Evolutionary conservation across 768 basidiomycete species (phyloP), one percentile per base, ranked within the genome.

Genomic region (Tricholomella constricta): DNA sequence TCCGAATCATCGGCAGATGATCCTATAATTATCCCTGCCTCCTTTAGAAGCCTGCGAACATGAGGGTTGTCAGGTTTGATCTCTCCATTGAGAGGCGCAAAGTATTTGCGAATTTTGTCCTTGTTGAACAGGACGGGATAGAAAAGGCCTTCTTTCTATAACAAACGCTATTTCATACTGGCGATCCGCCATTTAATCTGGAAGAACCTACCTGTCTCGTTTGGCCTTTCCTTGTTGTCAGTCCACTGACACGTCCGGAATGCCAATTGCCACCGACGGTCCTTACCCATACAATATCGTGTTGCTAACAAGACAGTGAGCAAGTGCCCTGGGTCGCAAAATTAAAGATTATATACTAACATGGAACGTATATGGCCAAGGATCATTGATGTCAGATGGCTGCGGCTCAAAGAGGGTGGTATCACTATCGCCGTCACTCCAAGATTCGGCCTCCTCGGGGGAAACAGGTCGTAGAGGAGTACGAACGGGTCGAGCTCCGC

Each of bases 61-160:
- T 77, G 70, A 19, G 65, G 47, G 1, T 59, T 78, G 61, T 88
- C 77, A 2, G 85, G 85, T 65, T 87, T 88, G 49, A 87, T 77
- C 55, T 86, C 84, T 15, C 85, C 86, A 48, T 85, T 81, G 44
- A 83, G 68, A 6, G 86, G 85, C 2, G 85, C 77, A 61, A 83
- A 81, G 62, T 81, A 83, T 63, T 81, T 84, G 29, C 84, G 79
- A 27, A 82, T 63, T 49, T 75, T 76, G 51, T 63, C 67, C 42
- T 73, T 68, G 52, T 73, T 68, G 52, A 79, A 85, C 43, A 76
- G 65, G 27, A 81, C 83, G 14, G 77, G 77, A 65, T 81, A 87
- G 56, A 76, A 82, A 19, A 83, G 64, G 20, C 81, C 81, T 26
- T 77, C 68, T 36, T 72, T 69, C 80, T 84, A 60, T 47, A 42